These are phyloP conservation scores for Pterocarpus santalinus DNA, from an alignment of 306 rosid genomes.

Conservation along the genomic window DNA sequence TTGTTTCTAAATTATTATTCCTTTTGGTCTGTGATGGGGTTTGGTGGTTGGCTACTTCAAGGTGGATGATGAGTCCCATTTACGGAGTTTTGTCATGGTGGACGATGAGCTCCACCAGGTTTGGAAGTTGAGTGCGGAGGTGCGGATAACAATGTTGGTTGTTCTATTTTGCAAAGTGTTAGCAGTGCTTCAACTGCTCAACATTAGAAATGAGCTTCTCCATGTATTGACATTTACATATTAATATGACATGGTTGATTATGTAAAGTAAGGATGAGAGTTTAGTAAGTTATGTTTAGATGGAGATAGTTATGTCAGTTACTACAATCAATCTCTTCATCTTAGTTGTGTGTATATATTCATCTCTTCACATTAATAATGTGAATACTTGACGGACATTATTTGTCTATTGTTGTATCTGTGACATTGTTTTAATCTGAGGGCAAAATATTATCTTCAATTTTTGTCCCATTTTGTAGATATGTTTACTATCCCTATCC, in stretches of 20 bases:
- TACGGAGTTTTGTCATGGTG: neutral
- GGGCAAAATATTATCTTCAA: slow-evolving; percentile 17
- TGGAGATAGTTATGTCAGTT: no score
- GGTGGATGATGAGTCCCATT: neutral
- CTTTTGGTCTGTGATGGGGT: no score
- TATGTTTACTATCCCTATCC: slow-evolving; percentile 9
- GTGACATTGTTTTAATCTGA: neutral
- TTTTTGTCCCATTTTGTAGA: slow-evolving; percentile 7
- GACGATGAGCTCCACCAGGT: neutral
- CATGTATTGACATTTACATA: neutral
- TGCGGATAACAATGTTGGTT: slow-evolving; percentile 7
- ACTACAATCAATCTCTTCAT: no score
- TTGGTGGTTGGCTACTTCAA: no score
- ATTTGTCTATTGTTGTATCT: neutral
- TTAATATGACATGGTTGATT: neutral
- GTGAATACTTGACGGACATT: slow-evolving; percentile 7
- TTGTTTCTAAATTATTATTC: neutral
- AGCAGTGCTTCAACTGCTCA: neutral
- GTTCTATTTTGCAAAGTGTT: neutral
- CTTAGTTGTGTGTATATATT: no score
- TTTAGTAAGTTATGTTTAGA: no score
- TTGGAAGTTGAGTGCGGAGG: slow-evolving; percentile 7
- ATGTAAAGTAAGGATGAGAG: neutral
- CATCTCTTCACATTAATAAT: neutral
- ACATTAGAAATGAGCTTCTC: neutral